Conservation (phyloP, 495 filamentous ascomycete species). For the Aspergillus wentii region DNA sequence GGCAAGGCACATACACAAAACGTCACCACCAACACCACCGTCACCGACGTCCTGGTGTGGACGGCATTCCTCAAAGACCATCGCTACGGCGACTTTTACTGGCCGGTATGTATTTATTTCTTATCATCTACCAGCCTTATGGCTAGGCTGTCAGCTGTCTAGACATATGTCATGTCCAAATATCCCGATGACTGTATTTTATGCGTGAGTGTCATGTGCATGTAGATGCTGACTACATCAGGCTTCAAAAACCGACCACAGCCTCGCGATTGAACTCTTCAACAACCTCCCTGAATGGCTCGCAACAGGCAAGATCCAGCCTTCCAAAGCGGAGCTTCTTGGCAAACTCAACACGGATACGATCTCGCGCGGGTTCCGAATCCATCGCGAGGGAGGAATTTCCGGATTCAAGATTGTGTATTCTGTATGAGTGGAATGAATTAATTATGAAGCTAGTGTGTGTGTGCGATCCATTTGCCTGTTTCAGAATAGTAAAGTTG, state of each 20-base stretch:
- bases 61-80: constrained; percentile 31
- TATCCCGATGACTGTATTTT: no score
- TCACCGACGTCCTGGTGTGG: constrained; percentile 30
- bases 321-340: background rate
- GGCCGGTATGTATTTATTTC: constrained; percentile 15
- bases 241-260: constrained; percentile 22
- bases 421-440: background rate
- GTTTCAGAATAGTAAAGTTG: background rate
- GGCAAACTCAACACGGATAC: background rate
- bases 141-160: no score
- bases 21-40: constrained; percentile 9
- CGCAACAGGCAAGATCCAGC: constrained; percentile 14
- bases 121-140: background rate
- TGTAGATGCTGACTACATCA: constrained; percentile 5
- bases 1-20: constrained; percentile 23
- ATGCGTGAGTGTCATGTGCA: no score
- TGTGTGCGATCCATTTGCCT: background rate
- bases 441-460: background rate
- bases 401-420: background rate
- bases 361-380: background rate
- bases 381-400: background rate
- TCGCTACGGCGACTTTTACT: constrained; percentile 16
- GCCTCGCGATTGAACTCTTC: constrained; percentile 22
- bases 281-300: constrained; percentile 21
- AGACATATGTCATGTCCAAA: background rate